Base-by-base conservation (phyloP, 495 filamentous ascomycete species). In the Lindgomyces ingoldianus region DNA sequence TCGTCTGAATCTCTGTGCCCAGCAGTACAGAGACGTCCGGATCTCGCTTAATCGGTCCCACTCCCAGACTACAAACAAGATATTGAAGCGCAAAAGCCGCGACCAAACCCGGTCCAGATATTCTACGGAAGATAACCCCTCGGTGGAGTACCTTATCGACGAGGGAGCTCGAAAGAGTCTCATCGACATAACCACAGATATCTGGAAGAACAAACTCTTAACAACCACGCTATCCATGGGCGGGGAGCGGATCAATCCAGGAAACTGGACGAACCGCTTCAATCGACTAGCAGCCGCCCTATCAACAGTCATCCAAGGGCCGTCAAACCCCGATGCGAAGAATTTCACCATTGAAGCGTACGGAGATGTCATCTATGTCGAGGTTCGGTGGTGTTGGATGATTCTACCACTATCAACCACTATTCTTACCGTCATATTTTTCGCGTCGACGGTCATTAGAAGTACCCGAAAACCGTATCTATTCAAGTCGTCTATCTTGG, bases 401-500 rank as follows among this genome's bases (percentile, higher is more conserved):
- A 36, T 64, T 10, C 24, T 57, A 22, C 60, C 60, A 11, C 44
- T 57, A 14, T 24, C 21, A 6, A 57, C 57, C 10, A 44, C 50
- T 22, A 6, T 57, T 26, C 1, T 57, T 1, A n/a, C 60, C 10
- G 14, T 19, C 9, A 41, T 49, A 26, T 56, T 64, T 24, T 25
- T 64, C 25, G 24, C 50, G 21, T 25, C 9, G 8, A 57, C 60
- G 9, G 22, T 57, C 26, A 3, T 48, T 1, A 12, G 26, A 25
- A 64, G 60, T 25, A 18, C 30, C 6, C 27, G 26, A 22, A 52
- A 11, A n/a, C 30, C 19, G 21, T 62, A 62, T 21, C 52, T 48
- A 11, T 57, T 29, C 42, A 64, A 64, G 47, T 21, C 19, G 8
- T 61, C 57, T 3, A 51, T 53, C 18, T 18, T 61, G n/a, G 45